A percentile compares a stretch with the other conserved stretches of the same genome.
Evolutionary conservation across 1,284 basidiomycete genomes (phyloP).

Genomic region (Ustilago crameri): DNA sequence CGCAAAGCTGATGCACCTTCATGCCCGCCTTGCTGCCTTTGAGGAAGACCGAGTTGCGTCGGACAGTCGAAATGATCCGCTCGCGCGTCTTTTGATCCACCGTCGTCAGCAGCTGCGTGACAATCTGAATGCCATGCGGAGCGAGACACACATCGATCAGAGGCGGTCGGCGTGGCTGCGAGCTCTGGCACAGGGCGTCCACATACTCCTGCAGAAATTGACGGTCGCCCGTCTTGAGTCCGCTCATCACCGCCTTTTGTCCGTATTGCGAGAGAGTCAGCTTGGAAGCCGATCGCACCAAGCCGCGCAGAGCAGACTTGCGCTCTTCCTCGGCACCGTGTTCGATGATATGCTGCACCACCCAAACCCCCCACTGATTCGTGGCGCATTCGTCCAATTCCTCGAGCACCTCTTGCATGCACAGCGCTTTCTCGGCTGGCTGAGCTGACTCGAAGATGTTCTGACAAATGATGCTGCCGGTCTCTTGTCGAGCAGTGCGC

Average conservation of each 20-base stretch:
- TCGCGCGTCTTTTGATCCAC: slow-evolving; percentile 50
- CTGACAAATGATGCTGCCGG: slow-evolving; percentile 63
- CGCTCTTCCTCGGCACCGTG: slow-evolving; percentile 52
- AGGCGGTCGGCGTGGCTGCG: slow-evolving; percentile 54
- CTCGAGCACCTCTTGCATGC: slow-evolving; percentile 60
- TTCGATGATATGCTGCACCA: slow-evolving; percentile 65
- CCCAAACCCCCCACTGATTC: slow-evolving; percentile 67
- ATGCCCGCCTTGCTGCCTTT: slow-evolving; percentile 66
- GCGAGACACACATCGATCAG: slow-evolving; percentile 62
- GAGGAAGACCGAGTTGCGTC: slow-evolving; percentile 62
- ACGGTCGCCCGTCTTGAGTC: slow-evolving; percentile 52
- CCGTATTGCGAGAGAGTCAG: slow-evolving; percentile 63
- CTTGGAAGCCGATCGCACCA: slow-evolving; percentile 45
- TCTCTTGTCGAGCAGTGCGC: slow-evolving; percentile 55
- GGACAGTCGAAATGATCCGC: slow-evolving; percentile 60
- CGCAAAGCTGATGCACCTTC: slow-evolving; percentile 65
- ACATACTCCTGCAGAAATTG: slow-evolving; percentile 52
- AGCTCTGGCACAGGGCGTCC: slow-evolving; percentile 51
- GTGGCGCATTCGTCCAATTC: slow-evolving; percentile 51
- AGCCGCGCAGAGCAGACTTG: slow-evolving; percentile 32
- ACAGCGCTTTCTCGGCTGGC: slow-evolving; percentile 45
- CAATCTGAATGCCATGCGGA: slow-evolving; percentile 64
- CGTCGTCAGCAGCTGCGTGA: slow-evolving; percentile 67
- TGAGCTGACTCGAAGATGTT: slow-evolving; percentile 60
- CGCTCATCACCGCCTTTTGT: slow-evolving; percentile 65